Evolutionary conservation across 139 green algal genomes (phyloP).

Genomic region (Astrephomene gubernaculifera): DNA sequence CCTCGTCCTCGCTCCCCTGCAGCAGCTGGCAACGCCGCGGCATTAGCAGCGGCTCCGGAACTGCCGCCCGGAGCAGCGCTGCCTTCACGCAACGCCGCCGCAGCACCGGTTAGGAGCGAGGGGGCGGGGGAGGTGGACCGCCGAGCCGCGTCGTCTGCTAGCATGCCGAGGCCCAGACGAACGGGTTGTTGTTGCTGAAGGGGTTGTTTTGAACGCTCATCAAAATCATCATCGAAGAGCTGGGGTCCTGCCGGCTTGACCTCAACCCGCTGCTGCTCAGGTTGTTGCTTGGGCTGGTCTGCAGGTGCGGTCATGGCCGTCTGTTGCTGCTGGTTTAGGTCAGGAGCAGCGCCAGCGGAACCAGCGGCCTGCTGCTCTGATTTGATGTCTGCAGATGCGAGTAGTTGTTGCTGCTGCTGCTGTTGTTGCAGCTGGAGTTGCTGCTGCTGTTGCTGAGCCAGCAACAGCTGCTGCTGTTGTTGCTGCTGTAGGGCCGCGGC

Average conservation of each 20-base stretch:
- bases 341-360: too few relatives aligned
- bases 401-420: neutral
- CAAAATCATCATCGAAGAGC: conserved; percentile 39
- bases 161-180: conserved; percentile 29
- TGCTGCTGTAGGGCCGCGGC: neutral
- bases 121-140: conserved; percentile 22
- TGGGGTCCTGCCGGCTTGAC: neutral
- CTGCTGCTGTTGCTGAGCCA: neutral
- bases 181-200: neutral
- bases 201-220: neutral
- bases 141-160: neutral
- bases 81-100: neutral
- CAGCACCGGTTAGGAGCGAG: conserved; percentile 4
- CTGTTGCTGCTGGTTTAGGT: conserved; percentile 1
- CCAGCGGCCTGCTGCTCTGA: neutral
- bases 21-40: neutral
- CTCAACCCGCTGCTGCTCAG: neutral
- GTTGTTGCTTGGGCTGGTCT: neutral
- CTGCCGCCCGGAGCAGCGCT: neutral
- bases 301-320: neutral
- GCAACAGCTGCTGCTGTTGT: neutral
- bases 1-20: too few relatives aligned
- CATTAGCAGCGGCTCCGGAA: too few relatives aligned
- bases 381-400: neutral
- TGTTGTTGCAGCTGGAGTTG: neutral